Evolutionary conservation across 805 yeast genomes (phyloP), one percentile per base, ranked within the genome.

Genomic region (Hanseniaspora jakobsenii): DNA sequence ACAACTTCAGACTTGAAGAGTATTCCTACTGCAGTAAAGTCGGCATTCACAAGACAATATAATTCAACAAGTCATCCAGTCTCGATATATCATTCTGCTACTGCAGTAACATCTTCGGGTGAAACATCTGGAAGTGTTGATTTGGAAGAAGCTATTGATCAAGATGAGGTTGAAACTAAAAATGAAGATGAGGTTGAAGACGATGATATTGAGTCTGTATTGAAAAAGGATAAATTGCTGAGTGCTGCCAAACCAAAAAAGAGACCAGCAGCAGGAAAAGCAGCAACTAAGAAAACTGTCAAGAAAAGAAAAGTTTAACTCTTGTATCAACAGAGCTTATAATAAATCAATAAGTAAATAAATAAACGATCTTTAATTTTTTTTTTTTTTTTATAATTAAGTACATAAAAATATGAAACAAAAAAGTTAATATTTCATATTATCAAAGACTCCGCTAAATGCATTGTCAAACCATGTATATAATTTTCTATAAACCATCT

Each of bases 31-130:
- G 69, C 77, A n/a, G 76, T 75, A 13, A 93, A 91, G 59, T 66
- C 89, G 5, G 81, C 83, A 6, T 85, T 91, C 61, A 91, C 99
- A 0, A 70, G 94, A 52, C 75, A 71, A 50, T 91, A 91, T 61
- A 91, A 91, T 57, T 59, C 74, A 8, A 63, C 59, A 47, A 64
- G 75, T 7, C 98, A 91, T 63, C 97, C 97, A 2, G 75, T 80
- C 1, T 85, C 94, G 2, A 84, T 82, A 52, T 78, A 78, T 67
- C 75, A 73, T 56, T 75, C 86, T 0, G 89, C 86, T 12, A 72
- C 78, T 5, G 64, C 56, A 16, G 51, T 51, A 4, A 34, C 45
- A 13, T 35, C 45, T 4, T 50, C 54, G 9, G 47, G 48, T 47
- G 53, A 46, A 6, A 36, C 50, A 14, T 46, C 56, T 13, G 44